Evolutionary conservation across 2,329 filamentous ascomycete genomes (phyloP), one percentile per base, ranked within the genome.

Genomic region (Bimuria novae-zelandiae): DNA sequence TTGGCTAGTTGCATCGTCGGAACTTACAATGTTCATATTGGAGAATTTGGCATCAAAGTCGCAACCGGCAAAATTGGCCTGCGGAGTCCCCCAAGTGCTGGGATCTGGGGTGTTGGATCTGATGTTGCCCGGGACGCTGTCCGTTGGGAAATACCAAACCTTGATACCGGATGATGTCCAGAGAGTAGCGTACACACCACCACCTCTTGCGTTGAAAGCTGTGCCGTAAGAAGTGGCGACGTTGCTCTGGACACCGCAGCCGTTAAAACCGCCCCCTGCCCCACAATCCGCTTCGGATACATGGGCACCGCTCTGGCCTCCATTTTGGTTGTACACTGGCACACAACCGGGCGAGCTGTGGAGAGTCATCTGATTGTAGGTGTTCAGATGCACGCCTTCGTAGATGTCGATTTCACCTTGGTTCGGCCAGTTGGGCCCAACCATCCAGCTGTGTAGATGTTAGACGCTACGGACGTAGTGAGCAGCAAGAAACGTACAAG

Each of bases 111-210:
- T 70, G 1, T 72, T 72, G 36, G 52, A 66, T 10, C 61, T 61
- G 53, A 80, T 76, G 46, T 80, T 77, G 2, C 56, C 55, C 0
- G 79, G 79, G 0, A 80, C 71, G n/a, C 67, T 58, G 17, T 63
- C 55, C 4, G 71, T 59, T 0, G 76, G 65, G 55, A 76, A 80
- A 52, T 76, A 76, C 78, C 79, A 81, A n/a, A 80, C 71, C 48
- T 75, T 73, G 61, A 81, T 75, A 3, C 67, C 73, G 4, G 73
- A 68, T 19, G 62, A 60, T 0, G 72, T 77, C 68, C 77, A 77
- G 12, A 75, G 67, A 3, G 73, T 66, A 8, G 74, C 76, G 49
- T 77, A 79, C 0, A 78, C 73, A 23, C 76, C 77, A 32, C 77
- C 77, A 8, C 74, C 75, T 19, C 69, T 71, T 14, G 64, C 64